phyloP scores from a whole-genome alignment of 192 early-diverging fungal species.

The Neocallimastix lanati region DNA sequence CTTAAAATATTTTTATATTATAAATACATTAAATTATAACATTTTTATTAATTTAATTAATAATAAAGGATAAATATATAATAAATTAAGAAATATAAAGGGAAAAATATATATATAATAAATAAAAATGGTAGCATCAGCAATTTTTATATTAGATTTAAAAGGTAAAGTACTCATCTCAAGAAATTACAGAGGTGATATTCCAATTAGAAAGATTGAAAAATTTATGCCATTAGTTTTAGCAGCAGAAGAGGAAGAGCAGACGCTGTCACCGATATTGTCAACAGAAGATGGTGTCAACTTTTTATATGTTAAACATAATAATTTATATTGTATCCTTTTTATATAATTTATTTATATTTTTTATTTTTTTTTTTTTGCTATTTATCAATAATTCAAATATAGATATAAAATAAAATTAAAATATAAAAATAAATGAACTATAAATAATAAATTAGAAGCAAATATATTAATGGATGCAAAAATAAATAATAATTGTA shows the following conservation, averaged over 20 bases:
- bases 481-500: too few species aligned
- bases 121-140: conserved; percentile 26
- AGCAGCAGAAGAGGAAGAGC: conserved; percentile 83
- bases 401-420: too few species aligned
- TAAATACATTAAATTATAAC: too few species aligned
- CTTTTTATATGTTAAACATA: conserved; percentile 86
- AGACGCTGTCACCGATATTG: conserved; percentile 71
- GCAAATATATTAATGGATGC: too few species aligned
- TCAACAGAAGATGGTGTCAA: conserved; percentile 84
- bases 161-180: conserved; percentile 99
- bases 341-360: conserved; percentile 1
- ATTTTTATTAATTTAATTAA: too few species aligned
- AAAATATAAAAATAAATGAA: too few species aligned
- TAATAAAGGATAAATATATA: not conserved
- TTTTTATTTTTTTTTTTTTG: not conserved
- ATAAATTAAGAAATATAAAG: not conserved
- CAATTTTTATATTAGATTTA: conserved; percentile 85
- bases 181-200: conserved; percentile 93
- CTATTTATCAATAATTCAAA: too few species aligned
- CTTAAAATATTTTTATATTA: too few species aligned
- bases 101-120: not conserved
- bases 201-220: conserved; percentile 86
- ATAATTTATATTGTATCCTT: conserved; percentile 76
- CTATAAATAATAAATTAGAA: too few species aligned
- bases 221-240: conserved; percentile 94